Evolutionary conservation across 768 basidiomycete species (phyloP).

Genomic region (Cubamyces lactineus): DNA sequence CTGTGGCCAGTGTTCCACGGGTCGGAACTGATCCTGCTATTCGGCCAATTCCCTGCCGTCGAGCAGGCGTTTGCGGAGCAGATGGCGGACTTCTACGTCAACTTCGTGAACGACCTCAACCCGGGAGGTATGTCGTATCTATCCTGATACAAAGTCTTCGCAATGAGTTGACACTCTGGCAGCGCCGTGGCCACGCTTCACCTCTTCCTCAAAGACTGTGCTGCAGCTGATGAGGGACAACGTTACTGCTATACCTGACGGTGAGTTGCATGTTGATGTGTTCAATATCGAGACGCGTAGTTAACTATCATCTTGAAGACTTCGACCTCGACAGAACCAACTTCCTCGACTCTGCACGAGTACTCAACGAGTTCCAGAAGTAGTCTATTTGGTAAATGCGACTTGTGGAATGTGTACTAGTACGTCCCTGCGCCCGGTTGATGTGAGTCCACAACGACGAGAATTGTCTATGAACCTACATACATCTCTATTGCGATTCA

Average conservation of each 20-base stretch:
- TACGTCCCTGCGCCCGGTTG: background rate
- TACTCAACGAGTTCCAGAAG: constrained; percentile 52
- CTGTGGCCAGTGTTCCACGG: constrained; percentile 47
- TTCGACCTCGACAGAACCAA: constrained; percentile 45
- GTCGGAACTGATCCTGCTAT: constrained; percentile 52
- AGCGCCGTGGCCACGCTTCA: constrained; percentile 55
- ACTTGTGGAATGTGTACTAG: too few relatives aligned
- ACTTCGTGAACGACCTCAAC: constrained; percentile 57
- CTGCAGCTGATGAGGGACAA: constrained; percentile 57
- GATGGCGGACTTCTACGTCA: constrained; percentile 57
- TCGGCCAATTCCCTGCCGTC: constrained; percentile 50
- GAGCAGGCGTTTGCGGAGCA: constrained; percentile 51
- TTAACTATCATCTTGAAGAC: constrained; percentile 35
- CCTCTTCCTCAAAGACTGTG: constrained; percentile 38
- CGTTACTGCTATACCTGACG: constrained; percentile 55
- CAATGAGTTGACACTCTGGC: background rate
- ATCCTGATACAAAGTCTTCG: background rate
- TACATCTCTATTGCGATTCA: background rate
- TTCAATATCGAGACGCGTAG: background rate
- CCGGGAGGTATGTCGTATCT: constrained; percentile 50
- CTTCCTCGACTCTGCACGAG: constrained; percentile 45
- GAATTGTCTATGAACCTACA: background rate
- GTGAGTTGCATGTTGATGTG: constrained; percentile 36
- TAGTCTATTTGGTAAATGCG: constrained; percentile 21
- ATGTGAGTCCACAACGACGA: background rate